Evolutionary conservation across 805 yeast species (phyloP).

Genomic region (Zygosaccharomyces kombuchaensis): DNA sequence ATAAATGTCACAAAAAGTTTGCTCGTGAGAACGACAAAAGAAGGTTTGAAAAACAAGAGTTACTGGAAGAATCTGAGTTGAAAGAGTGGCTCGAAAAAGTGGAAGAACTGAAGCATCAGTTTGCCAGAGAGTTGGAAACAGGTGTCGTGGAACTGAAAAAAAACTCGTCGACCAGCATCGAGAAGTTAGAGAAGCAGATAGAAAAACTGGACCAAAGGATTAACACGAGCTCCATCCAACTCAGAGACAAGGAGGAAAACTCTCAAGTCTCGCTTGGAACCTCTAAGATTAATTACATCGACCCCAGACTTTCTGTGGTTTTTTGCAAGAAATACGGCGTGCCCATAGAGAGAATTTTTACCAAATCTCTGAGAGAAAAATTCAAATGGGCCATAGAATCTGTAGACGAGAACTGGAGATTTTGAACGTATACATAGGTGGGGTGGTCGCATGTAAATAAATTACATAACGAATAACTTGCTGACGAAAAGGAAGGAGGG

Average conservation of each 20-base stretch:
- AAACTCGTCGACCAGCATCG: slow-evolving; percentile 48
- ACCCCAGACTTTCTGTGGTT: slow-evolving; percentile 86
- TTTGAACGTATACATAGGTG: slow-evolving; percentile 37
- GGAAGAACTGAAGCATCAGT: slow-evolving; percentile 48
- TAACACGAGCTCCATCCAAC: slow-evolving; percentile 60
- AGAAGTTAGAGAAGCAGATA: slow-evolving; percentile 66
- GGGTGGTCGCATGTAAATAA: not conserved
- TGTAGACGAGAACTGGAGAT: slow-evolving; percentile 83
- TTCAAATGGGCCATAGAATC: slow-evolving; percentile 95
- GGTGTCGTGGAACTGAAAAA: slow-evolving; percentile 58
- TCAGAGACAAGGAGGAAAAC: slow-evolving; percentile 90
- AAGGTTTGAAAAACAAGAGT: slow-evolving; percentile 51
- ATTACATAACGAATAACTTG: not conserved
- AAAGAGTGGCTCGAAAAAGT: slow-evolving; percentile 55
- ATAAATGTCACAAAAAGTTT: slow-evolving; percentile 60
- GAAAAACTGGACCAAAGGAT: slow-evolving; percentile 71
- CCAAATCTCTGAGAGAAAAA: slow-evolving; percentile 87
- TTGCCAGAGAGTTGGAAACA: slow-evolving; percentile 52
- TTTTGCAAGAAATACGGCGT: slow-evolving; percentile 81
- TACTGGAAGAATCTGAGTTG: slow-evolving; percentile 51
- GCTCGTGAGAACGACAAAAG: slow-evolving; percentile 74
- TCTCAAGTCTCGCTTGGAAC: slow-evolving; percentile 91
- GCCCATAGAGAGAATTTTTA: slow-evolving; percentile 87
- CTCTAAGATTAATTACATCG: slow-evolving; percentile 90
- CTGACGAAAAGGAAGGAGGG: not conserved